phyloP scores from a whole-genome alignment of 371 early-diverging fungal genomes.

The Mortierella sp. region DNA sequence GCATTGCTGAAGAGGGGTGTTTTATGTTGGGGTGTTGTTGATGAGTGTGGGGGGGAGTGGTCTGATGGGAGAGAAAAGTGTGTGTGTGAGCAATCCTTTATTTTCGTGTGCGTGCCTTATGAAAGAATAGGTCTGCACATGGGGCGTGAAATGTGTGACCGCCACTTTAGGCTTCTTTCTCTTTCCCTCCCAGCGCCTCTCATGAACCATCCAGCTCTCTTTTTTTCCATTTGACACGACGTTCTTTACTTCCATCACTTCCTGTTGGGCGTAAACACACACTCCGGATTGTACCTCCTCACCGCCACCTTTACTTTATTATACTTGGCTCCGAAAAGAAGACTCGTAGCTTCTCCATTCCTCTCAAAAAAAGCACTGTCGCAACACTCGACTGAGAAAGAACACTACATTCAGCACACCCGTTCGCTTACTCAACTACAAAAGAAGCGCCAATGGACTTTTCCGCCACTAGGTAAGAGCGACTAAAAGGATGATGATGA shows the following conservation, averaged over 20 bases:
- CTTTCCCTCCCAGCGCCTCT: not conserved
- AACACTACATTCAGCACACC: not conserved
- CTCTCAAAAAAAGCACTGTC: not conserved
- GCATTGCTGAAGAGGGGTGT: slow-evolving; percentile 20
- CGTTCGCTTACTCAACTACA: not conserved
- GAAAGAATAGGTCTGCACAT: not conserved
- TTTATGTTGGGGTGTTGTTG: too few relatives aligned
- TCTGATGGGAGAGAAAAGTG: not conserved
- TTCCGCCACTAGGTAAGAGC: slow-evolving; percentile 47
- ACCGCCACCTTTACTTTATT: too few relatives aligned
- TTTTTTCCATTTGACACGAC: not conserved
- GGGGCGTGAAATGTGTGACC: too few relatives aligned
- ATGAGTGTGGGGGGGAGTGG: not conserved
- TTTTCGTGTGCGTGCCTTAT: not conserved
- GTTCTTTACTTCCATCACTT: not conserved
- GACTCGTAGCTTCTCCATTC: not conserved
- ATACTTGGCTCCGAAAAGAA: not conserved
- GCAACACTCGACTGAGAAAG: too few relatives aligned
- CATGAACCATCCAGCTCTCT: not conserved
- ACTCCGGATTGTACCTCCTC: too few relatives aligned
- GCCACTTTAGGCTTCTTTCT: not conserved
- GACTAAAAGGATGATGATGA: not conserved
- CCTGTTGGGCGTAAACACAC: too few relatives aligned
- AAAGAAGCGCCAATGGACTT: slow-evolving; percentile 41
- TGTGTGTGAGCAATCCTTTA: not conserved